Conservation (phyloP, 306 rosid species). For the Lagenaria siceraria region DNA sequence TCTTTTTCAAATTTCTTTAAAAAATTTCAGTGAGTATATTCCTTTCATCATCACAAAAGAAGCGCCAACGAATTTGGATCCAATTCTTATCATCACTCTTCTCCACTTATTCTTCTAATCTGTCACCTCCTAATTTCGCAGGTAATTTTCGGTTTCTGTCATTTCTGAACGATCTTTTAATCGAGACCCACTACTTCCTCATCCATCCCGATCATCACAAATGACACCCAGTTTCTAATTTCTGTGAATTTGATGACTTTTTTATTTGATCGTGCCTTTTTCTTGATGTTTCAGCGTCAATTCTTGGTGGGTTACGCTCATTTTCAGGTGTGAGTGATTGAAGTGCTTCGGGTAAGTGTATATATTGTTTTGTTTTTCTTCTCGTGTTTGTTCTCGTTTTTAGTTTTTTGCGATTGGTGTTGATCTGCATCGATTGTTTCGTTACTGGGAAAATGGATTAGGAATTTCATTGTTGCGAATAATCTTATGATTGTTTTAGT, state of each 20-base stretch:
- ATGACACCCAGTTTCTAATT: not conserved
- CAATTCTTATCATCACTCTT: slow-evolving; percentile 16
- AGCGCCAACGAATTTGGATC: slow-evolving; percentile 56
- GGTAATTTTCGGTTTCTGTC: not conserved
- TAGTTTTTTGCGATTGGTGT: not conserved
- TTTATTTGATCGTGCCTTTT: not conserved
- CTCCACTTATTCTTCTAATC: not conserved
- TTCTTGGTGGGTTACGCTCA: not conserved
- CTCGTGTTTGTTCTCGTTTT: not conserved
- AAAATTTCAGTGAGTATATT: not conserved
- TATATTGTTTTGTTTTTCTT: not conserved
- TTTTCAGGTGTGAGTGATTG: not conserved
- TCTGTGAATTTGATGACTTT: not conserved
- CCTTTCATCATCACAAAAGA: slow-evolving; percentile 16
- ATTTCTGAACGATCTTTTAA: not conserved
- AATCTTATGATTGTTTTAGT: not conserved
- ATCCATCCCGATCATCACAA: not conserved
- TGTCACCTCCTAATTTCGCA: not conserved
- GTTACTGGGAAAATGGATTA: not conserved
- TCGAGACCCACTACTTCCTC: not conserved
- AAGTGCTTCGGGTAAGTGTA: not conserved
- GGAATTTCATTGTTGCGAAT: not conserved
- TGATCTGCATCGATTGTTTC: slow-evolving; percentile 1
- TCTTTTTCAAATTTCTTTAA: not conserved
- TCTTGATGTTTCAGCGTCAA: not conserved